Evolutionary conservation across 768 basidiomycete species (phyloP).

Genomic region (Pisolithus sp.): DNA sequence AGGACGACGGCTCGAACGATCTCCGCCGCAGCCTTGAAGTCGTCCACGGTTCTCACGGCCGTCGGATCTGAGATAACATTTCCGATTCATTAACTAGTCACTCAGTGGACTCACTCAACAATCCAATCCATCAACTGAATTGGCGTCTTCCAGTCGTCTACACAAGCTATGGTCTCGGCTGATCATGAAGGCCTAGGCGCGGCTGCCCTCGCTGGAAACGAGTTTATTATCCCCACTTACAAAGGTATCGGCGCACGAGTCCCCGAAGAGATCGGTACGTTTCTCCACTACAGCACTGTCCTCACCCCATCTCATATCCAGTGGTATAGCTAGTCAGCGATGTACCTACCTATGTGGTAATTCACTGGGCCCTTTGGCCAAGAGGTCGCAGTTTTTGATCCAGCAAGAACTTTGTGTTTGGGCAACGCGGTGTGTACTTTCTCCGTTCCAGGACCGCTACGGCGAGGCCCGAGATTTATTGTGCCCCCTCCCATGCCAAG

Average conservation of each 20-base stretch:
- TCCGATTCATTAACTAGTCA: too few species aligned
- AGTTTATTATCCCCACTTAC: slow-evolving; percentile 57
- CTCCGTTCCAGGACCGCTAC: slow-evolving; percentile 7
- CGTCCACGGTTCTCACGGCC: too few species aligned
- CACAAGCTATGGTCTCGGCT: slow-evolving; percentile 6
- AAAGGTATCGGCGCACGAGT: slow-evolving; percentile 39
- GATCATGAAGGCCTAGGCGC: slow-evolving; percentile 18
- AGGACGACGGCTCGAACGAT: too few species aligned
- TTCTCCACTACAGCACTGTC: background rate
- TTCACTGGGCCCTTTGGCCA: slow-evolving; percentile 81
- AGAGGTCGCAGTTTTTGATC: slow-evolving; percentile 63
- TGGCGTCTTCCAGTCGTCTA: background rate
- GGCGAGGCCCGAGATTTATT: slow-evolving; percentile 2
- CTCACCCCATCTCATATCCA: slow-evolving; percentile 3
- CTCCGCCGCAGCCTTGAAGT: too few species aligned
- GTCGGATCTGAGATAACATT: too few species aligned
- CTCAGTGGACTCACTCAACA: too few species aligned
- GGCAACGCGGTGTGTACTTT: slow-evolving; percentile 53
- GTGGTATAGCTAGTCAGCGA: slow-evolving; percentile 36
- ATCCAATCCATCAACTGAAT: too few species aligned
- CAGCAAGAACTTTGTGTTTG: slow-evolving; percentile 82
- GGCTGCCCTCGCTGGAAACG: slow-evolving; percentile 35
- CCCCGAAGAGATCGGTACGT: slow-evolving; percentile 33
- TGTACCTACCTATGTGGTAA: slow-evolving; percentile 94
- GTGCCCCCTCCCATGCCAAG: slow-evolving; percentile 35